phyloP scores from a whole-genome alignment of 805 yeast genomes.

The Hanseniaspora thailandica region DNA sequence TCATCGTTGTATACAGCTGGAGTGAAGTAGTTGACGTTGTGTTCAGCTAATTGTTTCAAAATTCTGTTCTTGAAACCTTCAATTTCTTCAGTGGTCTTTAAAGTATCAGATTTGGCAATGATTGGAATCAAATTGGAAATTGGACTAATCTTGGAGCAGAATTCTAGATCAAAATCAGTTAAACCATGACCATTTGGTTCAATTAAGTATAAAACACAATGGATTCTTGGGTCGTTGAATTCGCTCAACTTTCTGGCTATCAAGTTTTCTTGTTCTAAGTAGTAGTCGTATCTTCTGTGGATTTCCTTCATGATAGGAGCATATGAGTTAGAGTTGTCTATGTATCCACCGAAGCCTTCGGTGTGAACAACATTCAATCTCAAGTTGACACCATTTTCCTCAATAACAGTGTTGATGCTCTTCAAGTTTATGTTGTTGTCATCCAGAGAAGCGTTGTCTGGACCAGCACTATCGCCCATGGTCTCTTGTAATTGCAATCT shows the following conservation, averaged over 20 bases:
- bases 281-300: constrained; percentile 72
- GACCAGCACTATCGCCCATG: constrained; percentile 19
- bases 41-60: constrained; percentile 60
- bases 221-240: constrained; percentile 72
- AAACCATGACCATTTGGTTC: constrained; percentile 95
- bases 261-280: constrained; percentile 80
- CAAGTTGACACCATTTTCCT: constrained; percentile 86
- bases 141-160: constrained; percentile 77
- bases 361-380: constrained; percentile 75
- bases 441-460: not conserved
- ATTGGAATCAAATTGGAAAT: constrained; percentile 90
- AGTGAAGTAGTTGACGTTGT: constrained; percentile 61
- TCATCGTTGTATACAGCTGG: constrained; percentile 67
- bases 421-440: constrained; percentile 39
- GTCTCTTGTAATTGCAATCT: constrained; percentile 10
- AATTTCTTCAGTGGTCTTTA: constrained; percentile 71
- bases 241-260: constrained; percentile 48
- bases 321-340: constrained; percentile 74
- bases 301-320: constrained; percentile 84
- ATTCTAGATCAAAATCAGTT: constrained; percentile 75
- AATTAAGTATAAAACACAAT: constrained; percentile 84
- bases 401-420: constrained; percentile 58
- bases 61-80: constrained; percentile 63
- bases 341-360: constrained; percentile 87
- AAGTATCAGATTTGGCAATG: constrained; percentile 86